Conservation (phyloP, 805 yeast species). For the Ogataea chonburiensis region DNA sequence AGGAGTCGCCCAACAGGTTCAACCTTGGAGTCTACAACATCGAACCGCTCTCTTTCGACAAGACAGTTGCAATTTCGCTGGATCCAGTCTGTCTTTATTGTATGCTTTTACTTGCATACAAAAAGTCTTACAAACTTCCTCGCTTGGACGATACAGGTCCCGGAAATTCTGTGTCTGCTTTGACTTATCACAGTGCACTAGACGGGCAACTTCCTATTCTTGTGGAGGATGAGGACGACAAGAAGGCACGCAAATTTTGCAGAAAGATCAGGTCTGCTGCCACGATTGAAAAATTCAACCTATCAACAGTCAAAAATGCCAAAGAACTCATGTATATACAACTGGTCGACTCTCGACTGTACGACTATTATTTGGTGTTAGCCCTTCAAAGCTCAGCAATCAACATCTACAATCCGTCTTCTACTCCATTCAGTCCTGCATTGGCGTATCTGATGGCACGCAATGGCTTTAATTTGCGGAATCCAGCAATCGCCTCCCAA, state of each 20-base stretch:
- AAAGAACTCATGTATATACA: conserved; percentile 38
- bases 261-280: conserved; percentile 39
- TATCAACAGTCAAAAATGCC: conserved; percentile 32
- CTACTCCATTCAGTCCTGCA: conserved; percentile 5
- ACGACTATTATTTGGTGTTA: conserved; percentile 35
- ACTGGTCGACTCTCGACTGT: conserved; percentile 46
- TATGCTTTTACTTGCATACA: conserved; percentile 45
- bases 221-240: conserved; percentile 47
- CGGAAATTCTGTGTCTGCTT: conserved; percentile 33
- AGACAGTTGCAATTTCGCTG: conserved; percentile 40
- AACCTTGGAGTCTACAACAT: conserved; percentile 55
- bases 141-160: conserved; percentile 14
- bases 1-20: conserved; percentile 32
- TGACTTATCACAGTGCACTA: conserved; percentile 50
- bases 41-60: conserved; percentile 30
- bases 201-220: conserved; percentile 54
- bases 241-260: conserved; percentile 26
- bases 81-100: conserved; percentile 58
- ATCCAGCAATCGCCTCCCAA: conserved; percentile 31
- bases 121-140: conserved; percentile 46
- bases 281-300: conserved; percentile 37
- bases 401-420: conserved; percentile 6
- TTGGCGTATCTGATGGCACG: conserved; percentile 11
- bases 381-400: conserved; percentile 6
- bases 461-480: conserved; percentile 32